phyloP scores from a whole-genome alignment of 1,139 yeast genomes.

The Yamadazyma conglobata region DNA sequence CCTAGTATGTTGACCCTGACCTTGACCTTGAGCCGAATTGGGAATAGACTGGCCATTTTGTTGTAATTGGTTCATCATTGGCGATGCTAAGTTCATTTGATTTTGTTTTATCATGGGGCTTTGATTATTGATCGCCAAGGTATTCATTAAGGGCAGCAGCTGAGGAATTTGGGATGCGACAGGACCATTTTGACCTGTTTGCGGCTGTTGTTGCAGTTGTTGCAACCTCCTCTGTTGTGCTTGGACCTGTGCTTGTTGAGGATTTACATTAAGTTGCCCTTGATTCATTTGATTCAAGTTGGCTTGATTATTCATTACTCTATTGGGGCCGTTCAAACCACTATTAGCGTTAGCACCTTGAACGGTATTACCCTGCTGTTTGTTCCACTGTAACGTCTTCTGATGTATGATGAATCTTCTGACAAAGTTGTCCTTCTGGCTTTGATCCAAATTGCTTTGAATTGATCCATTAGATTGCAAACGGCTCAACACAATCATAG shows the following conservation, averaged over 20 bases:
- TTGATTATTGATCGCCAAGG: conserved; percentile 10
- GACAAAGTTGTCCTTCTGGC: conserved; percentile 39
- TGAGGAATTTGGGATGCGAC: conserved; percentile 13
- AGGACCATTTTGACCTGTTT: conserved; percentile 6
- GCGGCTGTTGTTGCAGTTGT: conserved; percentile 1
- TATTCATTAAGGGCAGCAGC: conserved; percentile 18
- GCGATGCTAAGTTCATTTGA: conserved; percentile 11
- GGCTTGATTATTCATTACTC: conserved; percentile 1
- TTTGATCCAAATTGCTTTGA: conserved; percentile 26
- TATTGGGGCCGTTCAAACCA: not conserved
- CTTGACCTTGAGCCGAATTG: conserved; percentile 1
- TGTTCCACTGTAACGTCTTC: conserved; percentile 40
- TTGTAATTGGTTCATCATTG: conserved; percentile 13
- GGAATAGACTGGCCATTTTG: conserved; percentile 7
- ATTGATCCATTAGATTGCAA: conserved; percentile 40
- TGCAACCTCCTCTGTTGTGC: conserved; percentile 16
- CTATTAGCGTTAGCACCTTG: not conserved
- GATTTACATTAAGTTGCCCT: conserved; percentile 6
- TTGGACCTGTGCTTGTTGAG: conserved; percentile 12
- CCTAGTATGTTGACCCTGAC: conserved; percentile 1
- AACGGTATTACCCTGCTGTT: conserved; percentile 25
- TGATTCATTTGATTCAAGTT: conserved; percentile 7
- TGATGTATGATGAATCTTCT: conserved; percentile 41
- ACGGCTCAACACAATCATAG: conserved; percentile 35
- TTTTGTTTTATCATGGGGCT: conserved; percentile 15